Conservation (phyloP, 306 rosid genomes). For the Quercus aquifolioides region DNA sequence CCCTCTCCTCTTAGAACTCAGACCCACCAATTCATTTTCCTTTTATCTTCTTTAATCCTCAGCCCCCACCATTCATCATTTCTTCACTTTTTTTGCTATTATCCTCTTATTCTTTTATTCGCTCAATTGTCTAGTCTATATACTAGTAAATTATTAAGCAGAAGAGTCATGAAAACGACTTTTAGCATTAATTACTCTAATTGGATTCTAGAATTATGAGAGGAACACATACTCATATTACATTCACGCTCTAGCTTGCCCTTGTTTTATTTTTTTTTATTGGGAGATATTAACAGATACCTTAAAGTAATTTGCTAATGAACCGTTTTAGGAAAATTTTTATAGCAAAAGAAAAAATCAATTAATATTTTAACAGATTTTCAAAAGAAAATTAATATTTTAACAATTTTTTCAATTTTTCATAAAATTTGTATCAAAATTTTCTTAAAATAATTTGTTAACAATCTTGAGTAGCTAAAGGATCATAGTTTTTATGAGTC, state of each 20-base stretch:
- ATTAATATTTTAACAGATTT: no score
- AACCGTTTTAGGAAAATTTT: no score
- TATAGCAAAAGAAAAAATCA: no score
- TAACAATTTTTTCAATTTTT: no score
- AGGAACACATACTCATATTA: no score
- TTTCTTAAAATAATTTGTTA: no score
- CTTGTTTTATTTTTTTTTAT: neutral
- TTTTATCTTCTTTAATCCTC: constrained; percentile 26
- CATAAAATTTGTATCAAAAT: no score
- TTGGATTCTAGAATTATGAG: neutral
- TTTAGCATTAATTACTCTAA: neutral
- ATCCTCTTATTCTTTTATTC: neutral
- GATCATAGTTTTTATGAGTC: neutral
- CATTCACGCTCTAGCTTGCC: no score
- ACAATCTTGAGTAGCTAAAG: neutral
- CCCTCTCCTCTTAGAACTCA: constrained; percentile 10
- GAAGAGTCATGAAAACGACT: constrained; percentile 11
- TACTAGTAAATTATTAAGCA: neutral
- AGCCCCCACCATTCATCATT: constrained; percentile 48
- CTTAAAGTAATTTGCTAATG: no score
- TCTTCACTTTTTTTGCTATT: constrained; percentile 14
- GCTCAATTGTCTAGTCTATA: neutral
- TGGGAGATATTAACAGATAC: neutral
- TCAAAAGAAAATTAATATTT: no score
- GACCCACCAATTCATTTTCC: constrained; percentile 33